Evolutionary conservation across 192 early-diverging fungal genomes (phyloP).

Genomic region (Umbelopsis ramanniana): DNA sequence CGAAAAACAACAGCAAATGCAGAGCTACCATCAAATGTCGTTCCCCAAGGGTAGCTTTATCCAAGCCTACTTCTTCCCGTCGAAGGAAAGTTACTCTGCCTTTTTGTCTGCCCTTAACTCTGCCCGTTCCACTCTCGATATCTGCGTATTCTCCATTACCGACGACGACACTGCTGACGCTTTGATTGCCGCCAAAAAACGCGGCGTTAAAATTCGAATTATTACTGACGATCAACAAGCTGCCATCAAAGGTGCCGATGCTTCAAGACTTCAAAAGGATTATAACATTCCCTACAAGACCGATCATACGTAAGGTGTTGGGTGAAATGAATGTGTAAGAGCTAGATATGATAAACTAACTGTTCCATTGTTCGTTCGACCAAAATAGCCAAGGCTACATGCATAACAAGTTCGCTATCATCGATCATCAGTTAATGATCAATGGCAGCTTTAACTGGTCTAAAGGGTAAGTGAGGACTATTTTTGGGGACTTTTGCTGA

Average conservation of each 20-base stretch:
- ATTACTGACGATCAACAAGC: constrained; percentile 68
- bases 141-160: constrained; percentile 76
- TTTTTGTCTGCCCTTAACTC: constrained; percentile 43
- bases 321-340: constrained; percentile 6
- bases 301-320: constrained; percentile 34
- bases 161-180: constrained; percentile 73
- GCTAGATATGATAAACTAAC: background rate
- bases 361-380: background rate
- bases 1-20: constrained; percentile 10
- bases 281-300: constrained; percentile 48
- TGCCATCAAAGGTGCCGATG: constrained; percentile 41
- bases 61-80: constrained; percentile 42
- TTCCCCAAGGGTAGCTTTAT: constrained; percentile 31
- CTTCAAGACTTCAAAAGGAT: constrained; percentile 30
- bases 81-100: constrained; percentile 43
- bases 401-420: constrained; percentile 77
- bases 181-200: constrained; percentile 60
- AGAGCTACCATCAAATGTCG: background rate
- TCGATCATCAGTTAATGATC: constrained; percentile 60
- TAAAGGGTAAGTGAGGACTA: constrained; percentile 41
- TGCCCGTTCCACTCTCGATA: constrained; percentile 63
- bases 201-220: constrained; percentile 61
- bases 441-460: constrained; percentile 70
- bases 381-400: constrained; percentile 49
- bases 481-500: background rate